Conservation (phyloP, 129 eudicot species). For the Flaveria brownii region DNA sequence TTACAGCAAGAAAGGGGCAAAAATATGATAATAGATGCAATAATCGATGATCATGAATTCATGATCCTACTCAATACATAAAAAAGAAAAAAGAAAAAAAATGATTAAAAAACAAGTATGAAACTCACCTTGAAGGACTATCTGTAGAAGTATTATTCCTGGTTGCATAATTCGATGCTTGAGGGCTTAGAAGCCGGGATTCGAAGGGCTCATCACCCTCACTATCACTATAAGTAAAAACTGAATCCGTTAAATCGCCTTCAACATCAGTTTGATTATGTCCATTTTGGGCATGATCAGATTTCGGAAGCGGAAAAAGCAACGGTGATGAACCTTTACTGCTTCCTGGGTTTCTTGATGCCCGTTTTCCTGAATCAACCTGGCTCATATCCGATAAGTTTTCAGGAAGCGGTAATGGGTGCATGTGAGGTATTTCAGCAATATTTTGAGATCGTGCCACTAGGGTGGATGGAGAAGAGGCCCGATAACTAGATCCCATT, state of each 20-base stretch:
- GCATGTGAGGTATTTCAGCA: conserved; percentile 43
- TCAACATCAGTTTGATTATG: conserved; percentile 38
- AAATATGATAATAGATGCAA: neutral
- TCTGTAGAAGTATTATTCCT: conserved; percentile 40
- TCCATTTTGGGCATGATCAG: conserved; percentile 25
- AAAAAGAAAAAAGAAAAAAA: neutral
- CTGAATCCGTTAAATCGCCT: conserved; percentile 52
- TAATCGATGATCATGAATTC: neutral
- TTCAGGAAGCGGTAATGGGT: conserved; percentile 56
- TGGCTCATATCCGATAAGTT: conserved; percentile 8
- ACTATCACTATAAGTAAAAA: conserved; percentile 38
- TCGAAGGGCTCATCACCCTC: conserved; percentile 47
- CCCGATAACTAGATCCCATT: conserved; percentile 40
- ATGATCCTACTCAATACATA: conserved; percentile 11
- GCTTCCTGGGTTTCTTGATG: conserved; percentile 35
- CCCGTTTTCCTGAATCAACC: conserved; percentile 36
- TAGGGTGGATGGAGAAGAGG: conserved; percentile 35
- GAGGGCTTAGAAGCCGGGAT: conserved; percentile 52
- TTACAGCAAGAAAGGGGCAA: neutral
- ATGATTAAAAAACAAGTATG: neutral
- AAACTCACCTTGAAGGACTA: conserved; percentile 54
- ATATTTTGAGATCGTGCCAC: conserved; percentile 51
- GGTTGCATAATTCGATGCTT: conserved; percentile 48
- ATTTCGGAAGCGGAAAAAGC: conserved; percentile 41
- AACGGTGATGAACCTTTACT: conserved; percentile 31